A percentile compares a stretch with the other conserved stretches of the same genome.
Conservation (phyloP, 352 stramenopile genomes). For the Globisporangium cystogenes region DNA sequence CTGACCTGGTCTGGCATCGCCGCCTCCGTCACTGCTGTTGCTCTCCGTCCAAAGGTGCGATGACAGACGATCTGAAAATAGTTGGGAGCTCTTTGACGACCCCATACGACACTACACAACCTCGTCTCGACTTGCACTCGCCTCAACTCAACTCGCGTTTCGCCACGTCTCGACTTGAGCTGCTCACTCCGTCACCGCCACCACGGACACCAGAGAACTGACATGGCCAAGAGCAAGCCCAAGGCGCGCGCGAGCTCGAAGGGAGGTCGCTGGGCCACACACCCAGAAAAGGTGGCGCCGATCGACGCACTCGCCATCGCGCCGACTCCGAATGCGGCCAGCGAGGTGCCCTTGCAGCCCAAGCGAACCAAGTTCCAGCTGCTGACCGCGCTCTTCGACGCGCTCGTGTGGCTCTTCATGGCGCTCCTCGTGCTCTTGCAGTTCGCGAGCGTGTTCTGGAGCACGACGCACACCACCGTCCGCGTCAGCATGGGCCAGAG, state of each 20-base stretch:
- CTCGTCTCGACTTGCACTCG: no score
- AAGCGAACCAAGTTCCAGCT: not conserved
- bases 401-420: not conserved
- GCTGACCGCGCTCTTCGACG: not conserved
- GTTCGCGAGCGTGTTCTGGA: slow-evolving; percentile 4
- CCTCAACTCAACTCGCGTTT: no score
- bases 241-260: not conserved
- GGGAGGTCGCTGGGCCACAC: not conserved
- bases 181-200: no score
- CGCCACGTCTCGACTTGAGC: no score
- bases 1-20: no score
- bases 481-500: not conserved
- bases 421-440: slow-evolving; percentile 1
- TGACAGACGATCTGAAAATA: no score
- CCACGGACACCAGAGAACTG: not conserved
- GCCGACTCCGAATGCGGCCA: not conserved
- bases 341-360: no score
- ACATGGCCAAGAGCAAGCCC: not conserved
- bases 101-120: no score
- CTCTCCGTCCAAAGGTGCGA: no score
- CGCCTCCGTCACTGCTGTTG: no score
- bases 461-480: not conserved
- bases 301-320: not conserved
- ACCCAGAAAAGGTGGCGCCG: not conserved
- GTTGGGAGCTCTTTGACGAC: no score